Percentiles rank a stretch among this genome's conserved stretches.
These are phyloP conservation scores for Platanthera zijinensis DNA, from an alignment of 106 monocot genomes.

Conservation along the genomic window DNA sequence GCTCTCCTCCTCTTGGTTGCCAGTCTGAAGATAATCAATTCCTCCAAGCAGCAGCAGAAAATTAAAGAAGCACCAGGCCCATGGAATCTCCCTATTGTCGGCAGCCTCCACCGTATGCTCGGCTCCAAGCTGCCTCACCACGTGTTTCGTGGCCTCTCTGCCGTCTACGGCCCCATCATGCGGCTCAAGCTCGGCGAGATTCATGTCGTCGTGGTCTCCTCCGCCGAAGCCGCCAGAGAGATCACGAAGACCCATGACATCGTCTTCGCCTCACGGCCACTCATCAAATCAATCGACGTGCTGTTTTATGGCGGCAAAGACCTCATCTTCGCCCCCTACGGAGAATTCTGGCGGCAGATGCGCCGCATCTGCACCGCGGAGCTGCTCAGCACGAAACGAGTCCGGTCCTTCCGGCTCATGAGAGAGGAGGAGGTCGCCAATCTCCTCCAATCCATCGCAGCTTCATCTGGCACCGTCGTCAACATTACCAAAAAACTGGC, in stretches of 20 bases:
- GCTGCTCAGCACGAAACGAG: constrained; percentile 13
- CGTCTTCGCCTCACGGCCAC: constrained; percentile 14
- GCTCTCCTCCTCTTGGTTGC: no score
- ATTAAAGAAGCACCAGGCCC: constrained; percentile 11
- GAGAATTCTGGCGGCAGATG: constrained; percentile 16
- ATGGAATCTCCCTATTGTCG: constrained; percentile 13
- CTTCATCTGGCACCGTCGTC: not conserved
- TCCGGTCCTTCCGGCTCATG: not conserved
- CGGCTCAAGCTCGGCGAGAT: constrained; percentile 15
- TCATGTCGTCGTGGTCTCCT: constrained; percentile 13
- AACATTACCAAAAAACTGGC: not conserved
- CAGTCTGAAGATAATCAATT: no score
- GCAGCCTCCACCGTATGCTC: constrained; percentile 13
- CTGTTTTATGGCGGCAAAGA: constrained; percentile 16
- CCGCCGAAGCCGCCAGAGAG: constrained; percentile 9
- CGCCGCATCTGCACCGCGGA: constrained; percentile 9
- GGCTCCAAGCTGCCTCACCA: not conserved
- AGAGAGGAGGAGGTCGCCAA: constrained; percentile 3
- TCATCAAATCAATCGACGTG: not conserved
- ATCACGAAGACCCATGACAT: constrained; percentile 16
- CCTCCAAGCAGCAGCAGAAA: no score
- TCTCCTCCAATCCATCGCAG: constrained; percentile 4
- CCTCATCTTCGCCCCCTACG: constrained; percentile 15
- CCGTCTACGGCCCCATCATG: constrained; percentile 11
- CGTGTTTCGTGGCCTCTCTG: constrained; percentile 10